Conservation (phyloP, 331 rosid genomes). For the Stylosanthes scabra region DNA sequence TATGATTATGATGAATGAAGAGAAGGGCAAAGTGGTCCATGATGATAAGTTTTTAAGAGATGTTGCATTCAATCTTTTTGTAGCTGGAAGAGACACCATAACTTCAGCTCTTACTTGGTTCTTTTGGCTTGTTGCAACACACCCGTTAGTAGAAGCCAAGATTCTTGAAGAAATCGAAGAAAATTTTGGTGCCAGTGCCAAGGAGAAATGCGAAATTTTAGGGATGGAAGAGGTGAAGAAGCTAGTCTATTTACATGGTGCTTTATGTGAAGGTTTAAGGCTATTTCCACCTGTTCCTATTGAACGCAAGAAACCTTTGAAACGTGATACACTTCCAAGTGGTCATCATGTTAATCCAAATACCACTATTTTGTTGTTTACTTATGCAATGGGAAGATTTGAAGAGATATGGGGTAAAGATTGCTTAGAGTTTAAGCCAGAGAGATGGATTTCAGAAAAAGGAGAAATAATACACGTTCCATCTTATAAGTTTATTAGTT, state of each 20-base stretch:
- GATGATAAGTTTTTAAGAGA: not conserved
- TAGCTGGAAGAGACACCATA: not conserved
- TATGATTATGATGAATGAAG: not conserved
- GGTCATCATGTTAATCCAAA: conserved; percentile 40
- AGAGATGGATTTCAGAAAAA: conserved; percentile 54
- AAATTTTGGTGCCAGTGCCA: not conserved
- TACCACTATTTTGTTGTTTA: conserved; percentile 25
- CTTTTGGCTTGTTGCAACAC: too few species aligned
- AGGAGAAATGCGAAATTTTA: not conserved
- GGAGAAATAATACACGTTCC: conserved; percentile 37
- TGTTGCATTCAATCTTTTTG: not conserved
- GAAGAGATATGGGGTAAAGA: conserved; percentile 31
- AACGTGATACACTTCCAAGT: conserved; percentile 43
- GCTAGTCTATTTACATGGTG: conserved; percentile 48
- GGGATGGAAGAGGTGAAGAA: not conserved
- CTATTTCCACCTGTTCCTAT: conserved; percentile 50
- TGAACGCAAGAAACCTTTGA: conserved; percentile 12
- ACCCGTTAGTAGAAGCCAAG: not conserved
- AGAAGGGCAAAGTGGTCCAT: not conserved
- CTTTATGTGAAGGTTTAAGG: conserved; percentile 43
- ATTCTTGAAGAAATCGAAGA: conserved; percentile 2
- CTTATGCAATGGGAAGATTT: conserved; percentile 53
- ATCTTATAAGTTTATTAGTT: conserved; percentile 45
- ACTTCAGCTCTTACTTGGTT: not conserved
- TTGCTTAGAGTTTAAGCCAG: conserved; percentile 54